Evolutionary conservation across 768 basidiomycete species (phyloP).

Genomic region (Russula sp.): DNA sequence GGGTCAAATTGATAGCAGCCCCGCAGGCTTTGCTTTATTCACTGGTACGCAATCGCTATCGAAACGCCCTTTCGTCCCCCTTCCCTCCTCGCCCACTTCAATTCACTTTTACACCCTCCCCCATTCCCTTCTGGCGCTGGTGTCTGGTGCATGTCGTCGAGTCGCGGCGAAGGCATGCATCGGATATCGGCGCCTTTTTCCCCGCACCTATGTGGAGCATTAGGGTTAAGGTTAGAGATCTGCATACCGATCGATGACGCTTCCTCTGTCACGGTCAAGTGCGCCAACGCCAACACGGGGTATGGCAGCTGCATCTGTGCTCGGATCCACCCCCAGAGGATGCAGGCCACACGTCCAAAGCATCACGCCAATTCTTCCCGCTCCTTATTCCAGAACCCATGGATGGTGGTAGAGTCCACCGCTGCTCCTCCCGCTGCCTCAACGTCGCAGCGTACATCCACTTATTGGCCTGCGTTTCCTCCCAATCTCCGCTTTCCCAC

Average conservation of each 20-base stretch:
- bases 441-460: background rate
- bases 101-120: background rate
- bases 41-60: slow-evolving; percentile 3
- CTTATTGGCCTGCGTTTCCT: background rate
- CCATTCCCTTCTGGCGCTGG: background rate
- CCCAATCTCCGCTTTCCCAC: slow-evolving; percentile 1
- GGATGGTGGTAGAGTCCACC: background rate
- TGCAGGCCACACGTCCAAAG: background rate
- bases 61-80: background rate
- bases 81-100: background rate
- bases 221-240: slow-evolving; percentile 18
- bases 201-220: background rate
- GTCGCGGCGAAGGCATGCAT: background rate
- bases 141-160: background rate
- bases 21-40: background rate
- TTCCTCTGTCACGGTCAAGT: no score
- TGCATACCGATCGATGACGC: background rate
- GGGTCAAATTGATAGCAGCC: no score
- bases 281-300: no score
- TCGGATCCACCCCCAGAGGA: no score
- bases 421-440: background rate
- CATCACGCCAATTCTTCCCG: slow-evolving; percentile 7
- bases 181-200: background rate
- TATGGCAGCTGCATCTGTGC: no score
- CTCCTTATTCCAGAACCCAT: slow-evolving; percentile 7